A percentile compares a stretch with the other conserved stretches of the same genome.
phyloP scores from a whole-genome alignment of 345 rosid species.

The Arabidopsis thaliana region DNA sequence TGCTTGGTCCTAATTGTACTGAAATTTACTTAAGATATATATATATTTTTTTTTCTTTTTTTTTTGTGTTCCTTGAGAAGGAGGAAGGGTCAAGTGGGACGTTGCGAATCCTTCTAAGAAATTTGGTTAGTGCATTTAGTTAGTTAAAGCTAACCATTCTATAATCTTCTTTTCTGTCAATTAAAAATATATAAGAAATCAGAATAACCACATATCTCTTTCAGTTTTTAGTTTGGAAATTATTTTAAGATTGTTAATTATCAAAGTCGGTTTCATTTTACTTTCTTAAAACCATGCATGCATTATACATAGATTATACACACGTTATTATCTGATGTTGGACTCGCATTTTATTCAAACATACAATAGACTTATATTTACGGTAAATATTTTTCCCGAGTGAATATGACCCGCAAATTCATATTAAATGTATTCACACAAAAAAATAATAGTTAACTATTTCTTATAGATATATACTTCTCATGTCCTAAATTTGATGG shows the following conservation, averaged over 20 bases:
- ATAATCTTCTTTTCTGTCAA: conserved; percentile 17
- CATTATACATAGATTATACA: too few relatives aligned
- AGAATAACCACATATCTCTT: background rate
- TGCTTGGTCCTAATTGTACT: conserved; percentile 38
- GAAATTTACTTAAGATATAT: conserved; percentile 36
- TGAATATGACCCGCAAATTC: too few relatives aligned
- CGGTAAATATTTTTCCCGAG: too few relatives aligned
- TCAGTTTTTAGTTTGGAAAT: background rate
- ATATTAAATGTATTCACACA: too few relatives aligned
- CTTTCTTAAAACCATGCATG: too few relatives aligned
- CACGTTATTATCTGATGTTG: too few relatives aligned
- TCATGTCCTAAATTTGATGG: conserved; percentile 39
- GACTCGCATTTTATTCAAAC: too few relatives aligned
- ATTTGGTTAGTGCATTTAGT: conserved; percentile 55
- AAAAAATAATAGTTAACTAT: too few relatives aligned
- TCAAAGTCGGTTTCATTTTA: background rate
- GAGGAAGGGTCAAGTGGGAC: conserved; percentile 67
- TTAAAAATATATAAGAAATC: background rate
- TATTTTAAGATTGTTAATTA: background rate
- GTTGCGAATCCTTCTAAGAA: conserved; percentile 43
- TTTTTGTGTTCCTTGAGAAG: conserved; percentile 56
- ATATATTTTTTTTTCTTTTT: background rate
- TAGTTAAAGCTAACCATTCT: conserved; percentile 61
- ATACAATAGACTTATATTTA: too few relatives aligned
- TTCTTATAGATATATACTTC: background rate